phyloP scores from a whole-genome alignment of 208 protist species.

The Endotrypanum monterogeii region DNA sequence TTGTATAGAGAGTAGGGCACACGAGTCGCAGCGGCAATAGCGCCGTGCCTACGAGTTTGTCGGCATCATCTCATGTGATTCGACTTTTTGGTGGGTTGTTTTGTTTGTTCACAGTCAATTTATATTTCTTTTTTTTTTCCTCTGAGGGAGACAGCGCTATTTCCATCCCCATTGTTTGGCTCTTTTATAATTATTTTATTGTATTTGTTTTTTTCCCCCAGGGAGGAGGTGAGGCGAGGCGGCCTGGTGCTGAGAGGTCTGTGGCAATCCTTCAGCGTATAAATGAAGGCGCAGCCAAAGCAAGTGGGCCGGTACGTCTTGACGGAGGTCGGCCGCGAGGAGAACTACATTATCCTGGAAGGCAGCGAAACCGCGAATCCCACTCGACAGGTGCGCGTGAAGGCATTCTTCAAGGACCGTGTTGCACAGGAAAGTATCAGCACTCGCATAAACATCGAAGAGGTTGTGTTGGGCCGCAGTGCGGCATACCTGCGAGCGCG shows the following conservation, averaged over 20 bases:
- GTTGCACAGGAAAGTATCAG: conserved; percentile 22
- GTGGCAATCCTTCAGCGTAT: neutral
- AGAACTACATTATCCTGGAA: conserved; percentile 24
- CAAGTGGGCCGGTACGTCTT: conserved; percentile 29
- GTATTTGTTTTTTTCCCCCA: neutral
- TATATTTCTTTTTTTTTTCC: neutral
- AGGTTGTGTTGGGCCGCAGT: conserved; percentile 23
- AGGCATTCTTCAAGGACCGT: conserved; percentile 25
- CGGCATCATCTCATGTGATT: neutral
- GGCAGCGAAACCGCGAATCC: conserved; percentile 23
- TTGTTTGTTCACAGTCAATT: neutral
- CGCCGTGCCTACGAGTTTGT: too few species aligned
- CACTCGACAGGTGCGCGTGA: conserved; percentile 19
- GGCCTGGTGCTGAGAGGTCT: too few species aligned
- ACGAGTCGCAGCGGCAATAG: too few species aligned
- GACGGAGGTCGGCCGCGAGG: conserved; percentile 15
- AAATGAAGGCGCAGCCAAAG: neutral
- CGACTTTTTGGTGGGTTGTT: neutral
- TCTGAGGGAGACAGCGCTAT: too few species aligned
- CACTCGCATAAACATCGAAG: conserved; percentile 21
- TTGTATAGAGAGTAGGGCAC: too few species aligned
- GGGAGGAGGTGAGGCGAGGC: too few species aligned
- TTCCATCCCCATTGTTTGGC: neutral
- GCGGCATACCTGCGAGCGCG: conserved; percentile 14
- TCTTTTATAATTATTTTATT: neutral